phyloP scores from a whole-genome alignment of 2,329 filamentous ascomycete genomes.

The Sporothrix mexicana region DNA sequence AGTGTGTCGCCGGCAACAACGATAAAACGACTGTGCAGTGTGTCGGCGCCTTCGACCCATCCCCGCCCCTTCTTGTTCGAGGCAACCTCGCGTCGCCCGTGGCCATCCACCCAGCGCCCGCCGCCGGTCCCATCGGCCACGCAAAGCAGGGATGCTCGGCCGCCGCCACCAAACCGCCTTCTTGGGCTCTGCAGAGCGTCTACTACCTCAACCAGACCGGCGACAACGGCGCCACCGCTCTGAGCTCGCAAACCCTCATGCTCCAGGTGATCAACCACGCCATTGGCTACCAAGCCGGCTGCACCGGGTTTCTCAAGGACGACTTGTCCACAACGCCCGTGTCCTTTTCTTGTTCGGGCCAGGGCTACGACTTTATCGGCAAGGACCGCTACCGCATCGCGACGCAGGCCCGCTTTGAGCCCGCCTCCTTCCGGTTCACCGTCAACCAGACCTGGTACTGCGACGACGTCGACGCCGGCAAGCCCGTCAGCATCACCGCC shows the following conservation, averaged over 20 bases:
- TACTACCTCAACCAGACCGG: constrained; percentile 38
- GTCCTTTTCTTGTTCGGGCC: constrained; percentile 34
- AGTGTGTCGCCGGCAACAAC: constrained; percentile 17
- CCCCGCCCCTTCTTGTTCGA: constrained; percentile 37
- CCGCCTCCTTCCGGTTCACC: constrained; percentile 33
- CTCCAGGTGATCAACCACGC: constrained; percentile 39
- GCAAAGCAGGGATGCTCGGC: constrained; percentile 37
- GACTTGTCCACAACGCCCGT: constrained; percentile 30
- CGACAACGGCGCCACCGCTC: constrained; percentile 33
- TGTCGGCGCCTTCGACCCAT: constrained; percentile 17
- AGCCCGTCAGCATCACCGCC: constrained; percentile 38
- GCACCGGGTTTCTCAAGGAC: constrained; percentile 36
- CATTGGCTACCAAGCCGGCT: constrained; percentile 40
- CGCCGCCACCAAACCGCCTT: constrained; percentile 33
- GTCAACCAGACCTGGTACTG: constrained; percentile 42
- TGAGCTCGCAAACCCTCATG: constrained; percentile 37
- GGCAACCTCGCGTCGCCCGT: constrained; percentile 52
- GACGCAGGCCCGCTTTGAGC: constrained; percentile 38
- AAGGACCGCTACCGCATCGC: constrained; percentile 36
- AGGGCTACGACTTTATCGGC: constrained; percentile 29
- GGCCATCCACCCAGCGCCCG: constrained; percentile 39
- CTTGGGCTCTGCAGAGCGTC: constrained; percentile 38
- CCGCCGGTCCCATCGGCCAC: constrained; percentile 39
- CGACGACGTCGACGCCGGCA: constrained; percentile 38
- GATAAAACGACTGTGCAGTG: constrained; percentile 21